Base-by-base conservation (phyloP, 371 early-diverging fungal genomes). In the Sporodiniella umbellata region DNA sequence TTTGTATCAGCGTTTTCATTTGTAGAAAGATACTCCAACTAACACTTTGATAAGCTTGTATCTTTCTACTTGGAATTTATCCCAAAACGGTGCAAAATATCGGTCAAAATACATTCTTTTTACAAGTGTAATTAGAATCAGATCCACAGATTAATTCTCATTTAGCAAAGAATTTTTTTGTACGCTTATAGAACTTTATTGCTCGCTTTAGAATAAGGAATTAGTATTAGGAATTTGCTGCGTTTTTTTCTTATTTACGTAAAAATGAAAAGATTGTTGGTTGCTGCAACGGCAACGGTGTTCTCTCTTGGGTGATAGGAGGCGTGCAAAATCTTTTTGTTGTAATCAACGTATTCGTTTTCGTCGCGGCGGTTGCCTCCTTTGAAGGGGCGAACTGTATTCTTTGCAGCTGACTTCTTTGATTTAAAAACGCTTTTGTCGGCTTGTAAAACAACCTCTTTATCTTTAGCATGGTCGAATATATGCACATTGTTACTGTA, bases 251-350 rank as follows among this genome's bases (percentile, higher is more conserved):
- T 28, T 28, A 76, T 76, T 69, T 74, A 80, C 76, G 90, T 86
- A 70, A 98, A 98, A 62, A 98, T 87, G 68, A 98, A 98, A 54
- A 98, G 80, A 68, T 98, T 98, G 79, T 96, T 97, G 37, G 97
- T 96, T 12, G 98, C 98, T 28, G 98, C 98, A 54, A 97, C 87
- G 22, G 98, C 96, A 47, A 96, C 87, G 28, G 95, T 92, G 66
- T 96, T 94, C 71, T 98, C 98, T 58, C 81, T 81, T 28, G 99
- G 99, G 79, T 98, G 99, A 97, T 97, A 98, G 47, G 94, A 92
- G 22, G 99, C 91, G 54, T 98, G 97, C 45, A 98, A 66, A 53
- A 98, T 98, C 82, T 97, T 97, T 79, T 95, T 92, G 63, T 83
- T 83, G 60, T 90, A 98, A 71, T 98, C 98, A 57, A 94, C 80